phyloP scores from a whole-genome alignment of 164 flowering plant genomes.

The Sextonia rubra region DNA sequence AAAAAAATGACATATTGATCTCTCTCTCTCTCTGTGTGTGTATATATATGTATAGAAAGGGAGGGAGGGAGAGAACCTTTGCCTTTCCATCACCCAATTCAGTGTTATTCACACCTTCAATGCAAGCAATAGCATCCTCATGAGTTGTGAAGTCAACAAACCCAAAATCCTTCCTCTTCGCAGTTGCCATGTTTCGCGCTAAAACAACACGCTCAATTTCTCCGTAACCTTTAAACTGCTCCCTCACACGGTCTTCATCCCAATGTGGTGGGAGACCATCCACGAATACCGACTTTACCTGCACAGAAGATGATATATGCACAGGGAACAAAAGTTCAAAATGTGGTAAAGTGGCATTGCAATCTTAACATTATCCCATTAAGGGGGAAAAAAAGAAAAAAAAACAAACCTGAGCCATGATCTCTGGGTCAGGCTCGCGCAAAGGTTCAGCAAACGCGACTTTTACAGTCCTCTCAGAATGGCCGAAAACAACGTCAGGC shows the following conservation, averaged over 20 bases:
- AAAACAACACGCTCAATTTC: constrained; percentile 53
- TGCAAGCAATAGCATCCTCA: constrained; percentile 67
- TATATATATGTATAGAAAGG: no score
- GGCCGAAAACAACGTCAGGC: constrained; percentile 77
- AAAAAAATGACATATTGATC: no score
- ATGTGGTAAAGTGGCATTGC: not conserved
- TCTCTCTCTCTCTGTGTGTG: no score
- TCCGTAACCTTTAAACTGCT: constrained; percentile 56
- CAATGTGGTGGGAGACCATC: constrained; percentile 75
- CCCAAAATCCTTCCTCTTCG: constrained; percentile 82
- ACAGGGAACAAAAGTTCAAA: not conserved
- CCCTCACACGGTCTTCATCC: constrained; percentile 66
- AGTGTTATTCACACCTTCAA: constrained; percentile 40
- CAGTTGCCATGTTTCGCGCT: constrained; percentile 80
- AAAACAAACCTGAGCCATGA: constrained; percentile 52
- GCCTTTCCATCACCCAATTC: constrained; percentile 54
- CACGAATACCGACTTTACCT: constrained; percentile 68
- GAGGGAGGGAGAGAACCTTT: constrained; percentile 33
- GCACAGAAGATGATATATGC: constrained; percentile 1
- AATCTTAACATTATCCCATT: no score
- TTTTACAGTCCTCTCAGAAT: constrained; percentile 72
- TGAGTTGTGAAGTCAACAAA: constrained; percentile 70
- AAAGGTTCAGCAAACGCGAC: constrained; percentile 87
- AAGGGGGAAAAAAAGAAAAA: not conserved
- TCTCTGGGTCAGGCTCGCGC: constrained; percentile 71